Conservation (phyloP, 164 flowering plant species). For the Paratinospora sagittata region DNA sequence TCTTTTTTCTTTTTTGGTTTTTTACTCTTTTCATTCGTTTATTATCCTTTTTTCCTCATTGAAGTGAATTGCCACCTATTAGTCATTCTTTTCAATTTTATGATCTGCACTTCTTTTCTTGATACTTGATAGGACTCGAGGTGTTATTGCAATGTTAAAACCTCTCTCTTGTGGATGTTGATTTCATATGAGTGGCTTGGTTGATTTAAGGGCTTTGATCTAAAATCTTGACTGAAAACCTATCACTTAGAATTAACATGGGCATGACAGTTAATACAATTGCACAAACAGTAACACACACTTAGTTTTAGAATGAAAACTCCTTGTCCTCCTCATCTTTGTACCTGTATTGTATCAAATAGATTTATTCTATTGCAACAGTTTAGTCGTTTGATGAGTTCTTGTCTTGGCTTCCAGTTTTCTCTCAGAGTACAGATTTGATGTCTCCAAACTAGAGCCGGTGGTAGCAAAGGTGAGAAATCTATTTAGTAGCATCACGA, state of each 20-base stretch:
- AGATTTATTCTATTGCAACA: not conserved
- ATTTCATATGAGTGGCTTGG: not conserved
- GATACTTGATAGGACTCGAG: not conserved
- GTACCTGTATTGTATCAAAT: not conserved
- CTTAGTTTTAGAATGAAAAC: not conserved
- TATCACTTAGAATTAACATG: not conserved
- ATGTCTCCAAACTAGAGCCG: slow-evolving; percentile 89
- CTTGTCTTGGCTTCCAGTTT: slow-evolving; percentile 37
- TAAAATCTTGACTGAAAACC: not conserved
- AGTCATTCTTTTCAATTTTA: too few species aligned
- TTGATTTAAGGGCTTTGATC: not conserved
- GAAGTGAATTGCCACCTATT: too few species aligned
- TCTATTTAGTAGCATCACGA: slow-evolving; percentile 1
- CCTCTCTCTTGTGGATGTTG: not conserved
- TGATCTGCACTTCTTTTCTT: too few species aligned
- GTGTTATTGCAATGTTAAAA: not conserved
- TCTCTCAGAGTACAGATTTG: slow-evolving; percentile 72
- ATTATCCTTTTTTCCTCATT: too few species aligned
- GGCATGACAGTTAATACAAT: slow-evolving; percentile 27
- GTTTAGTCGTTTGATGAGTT: slow-evolving; percentile 9
- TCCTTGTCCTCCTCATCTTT: not conserved
- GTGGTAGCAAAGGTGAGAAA: slow-evolving; percentile 87
- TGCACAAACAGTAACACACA: not conserved
- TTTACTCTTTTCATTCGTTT: too few species aligned
- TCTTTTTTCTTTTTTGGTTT: too few species aligned